Evolutionary conservation across 2,329 filamentous ascomycete species (phyloP), one percentile per base, ranked within the genome.

Genomic region (Pseudocercospora cruenta): DNA sequence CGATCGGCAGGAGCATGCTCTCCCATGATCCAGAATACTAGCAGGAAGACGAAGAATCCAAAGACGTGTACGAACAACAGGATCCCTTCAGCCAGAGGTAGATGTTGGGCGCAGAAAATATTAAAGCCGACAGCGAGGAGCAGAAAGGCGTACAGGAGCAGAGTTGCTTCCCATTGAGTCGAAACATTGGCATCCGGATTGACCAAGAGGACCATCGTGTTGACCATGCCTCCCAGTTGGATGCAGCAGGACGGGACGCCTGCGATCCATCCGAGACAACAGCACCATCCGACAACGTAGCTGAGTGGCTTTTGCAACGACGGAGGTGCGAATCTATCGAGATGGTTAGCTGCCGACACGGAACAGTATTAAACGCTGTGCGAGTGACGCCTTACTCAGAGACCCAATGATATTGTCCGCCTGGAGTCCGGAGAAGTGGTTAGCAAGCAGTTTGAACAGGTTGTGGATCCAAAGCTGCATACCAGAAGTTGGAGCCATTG

Each of bases 281-380:
- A 76, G 66, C 70, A 75, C 81, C 81, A 83, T 14, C 81, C 81
- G 7, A 81, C 77, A 21, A 83, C 73, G 63, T 83, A 83, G 67
- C 80, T 82, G 61, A 82, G 77, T 58, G 82, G 78, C 49, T 78
- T 80, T 65, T 81, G 80, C 53, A 76, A 77, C 2, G 75, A 76
- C 5, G 72, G 73, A 10, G 82, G 81, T 3, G 80, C 80, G 22
- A 83, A 78, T 43, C 53, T 55, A n/a, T 19, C 4, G 26, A 28
- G 16, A 22, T 33, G 26, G 53, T 55, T 26, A 55, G 53, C 22
- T 26, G 47, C 19, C 22, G 12, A 51, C 47, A 28, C 28, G 53
- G 53, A 10, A 33, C 14, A 21, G 9, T 7, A 33, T 16, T 5
- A 14, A 14, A 43, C 16, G 39, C 39, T 43, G 39, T 43, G 39